Percentiles rank a stretch among this genome's conserved stretches.
Evolutionary conservation across 1,284 basidiomycete species (phyloP).

Genomic region (Ceratobasidium sp.): DNA sequence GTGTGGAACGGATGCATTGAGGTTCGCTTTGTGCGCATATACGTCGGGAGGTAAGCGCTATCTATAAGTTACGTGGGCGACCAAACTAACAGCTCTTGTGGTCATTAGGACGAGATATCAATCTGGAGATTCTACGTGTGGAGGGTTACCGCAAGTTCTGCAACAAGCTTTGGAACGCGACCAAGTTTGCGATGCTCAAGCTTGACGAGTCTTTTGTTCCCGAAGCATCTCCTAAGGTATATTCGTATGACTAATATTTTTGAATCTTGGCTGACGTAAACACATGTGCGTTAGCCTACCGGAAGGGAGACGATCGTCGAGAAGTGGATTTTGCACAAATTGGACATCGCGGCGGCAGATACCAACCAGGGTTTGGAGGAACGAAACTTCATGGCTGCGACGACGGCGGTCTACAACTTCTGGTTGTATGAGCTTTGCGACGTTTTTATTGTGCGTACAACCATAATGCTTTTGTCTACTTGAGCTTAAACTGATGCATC

Average conservation of each 20-base stretch:
- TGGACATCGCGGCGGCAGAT: slow-evolving; percentile 82
- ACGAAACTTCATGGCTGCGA: slow-evolving; percentile 94
- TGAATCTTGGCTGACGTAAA: background rate
- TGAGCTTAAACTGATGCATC: background rate
- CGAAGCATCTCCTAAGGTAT: slow-evolving; percentile 71
- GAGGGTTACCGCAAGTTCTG: slow-evolving; percentile 99
- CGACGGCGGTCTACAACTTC: slow-evolving; percentile 88
- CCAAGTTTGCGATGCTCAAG: slow-evolving; percentile 97
- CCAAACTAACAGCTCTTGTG: no score
- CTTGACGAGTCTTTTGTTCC: slow-evolving; percentile 86
- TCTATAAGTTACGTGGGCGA: no score
- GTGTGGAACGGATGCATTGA: slow-evolving; percentile 95
- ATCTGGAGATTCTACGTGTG: slow-evolving; percentile 95
- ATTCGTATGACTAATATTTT: background rate
- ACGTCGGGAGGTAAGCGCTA: slow-evolving; percentile 75
- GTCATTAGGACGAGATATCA: slow-evolving; percentile 85
- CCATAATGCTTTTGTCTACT: background rate
- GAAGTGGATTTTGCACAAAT: slow-evolving; percentile 94
- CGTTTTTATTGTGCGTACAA: slow-evolving; percentile 86
- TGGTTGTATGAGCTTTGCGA: slow-evolving; percentile 99
- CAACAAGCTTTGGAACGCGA: slow-evolving; percentile 99
- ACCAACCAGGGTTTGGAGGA: slow-evolving; percentile 81
- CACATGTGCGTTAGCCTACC: slow-evolving; percentile 67
- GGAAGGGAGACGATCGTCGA: slow-evolving; percentile 93
- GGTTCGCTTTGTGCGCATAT: slow-evolving; percentile 96